phyloP scores from a whole-genome alignment of 768 basidiomycete species.

The Coprinopsis cinerea region DNA sequence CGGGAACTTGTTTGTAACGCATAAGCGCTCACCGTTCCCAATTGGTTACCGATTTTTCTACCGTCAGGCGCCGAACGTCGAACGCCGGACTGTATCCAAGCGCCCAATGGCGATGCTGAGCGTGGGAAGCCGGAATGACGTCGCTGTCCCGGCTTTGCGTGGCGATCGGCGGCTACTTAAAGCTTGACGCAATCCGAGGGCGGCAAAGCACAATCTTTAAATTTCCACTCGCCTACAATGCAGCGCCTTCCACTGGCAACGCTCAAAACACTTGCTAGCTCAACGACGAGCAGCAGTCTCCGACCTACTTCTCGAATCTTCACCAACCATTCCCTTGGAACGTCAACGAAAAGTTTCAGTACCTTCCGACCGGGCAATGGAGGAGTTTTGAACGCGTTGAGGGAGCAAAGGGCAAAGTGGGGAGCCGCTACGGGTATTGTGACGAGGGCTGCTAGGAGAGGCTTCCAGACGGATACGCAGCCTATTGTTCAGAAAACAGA shows the following conservation, averaged over 20 bases:
- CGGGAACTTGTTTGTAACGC: too few relatives aligned
- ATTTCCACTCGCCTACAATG: constrained; percentile 3
- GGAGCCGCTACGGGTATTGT: constrained; percentile 17
- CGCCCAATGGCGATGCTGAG: too few relatives aligned
- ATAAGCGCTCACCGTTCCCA: too few relatives aligned
- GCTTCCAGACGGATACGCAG: constrained; percentile 43
- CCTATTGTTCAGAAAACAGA: constrained; percentile 25
- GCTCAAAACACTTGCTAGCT: neutral
- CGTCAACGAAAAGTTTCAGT: constrained; percentile 18
- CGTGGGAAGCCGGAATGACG: neutral
- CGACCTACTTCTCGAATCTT: constrained; percentile 1
- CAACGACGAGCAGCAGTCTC: neutral
- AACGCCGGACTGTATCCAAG: too few relatives aligned
- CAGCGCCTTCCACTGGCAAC: constrained; percentile 8
- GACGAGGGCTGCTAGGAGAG: constrained; percentile 30
- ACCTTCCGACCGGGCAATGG: constrained; percentile 21
- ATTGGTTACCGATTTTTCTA: too few relatives aligned
- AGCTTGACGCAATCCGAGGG: neutral
- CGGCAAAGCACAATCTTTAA: neutral
- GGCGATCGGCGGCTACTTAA: neutral
- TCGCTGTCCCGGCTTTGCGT: neutral
- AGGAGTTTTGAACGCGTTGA: constrained; percentile 21
- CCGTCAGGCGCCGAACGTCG: too few relatives aligned
- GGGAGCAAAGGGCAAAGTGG: constrained; percentile 20
- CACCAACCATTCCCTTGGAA: neutral